Conservation (phyloP, 495 filamentous ascomycete species). For the Sphaerosporella brunnea region DNA sequence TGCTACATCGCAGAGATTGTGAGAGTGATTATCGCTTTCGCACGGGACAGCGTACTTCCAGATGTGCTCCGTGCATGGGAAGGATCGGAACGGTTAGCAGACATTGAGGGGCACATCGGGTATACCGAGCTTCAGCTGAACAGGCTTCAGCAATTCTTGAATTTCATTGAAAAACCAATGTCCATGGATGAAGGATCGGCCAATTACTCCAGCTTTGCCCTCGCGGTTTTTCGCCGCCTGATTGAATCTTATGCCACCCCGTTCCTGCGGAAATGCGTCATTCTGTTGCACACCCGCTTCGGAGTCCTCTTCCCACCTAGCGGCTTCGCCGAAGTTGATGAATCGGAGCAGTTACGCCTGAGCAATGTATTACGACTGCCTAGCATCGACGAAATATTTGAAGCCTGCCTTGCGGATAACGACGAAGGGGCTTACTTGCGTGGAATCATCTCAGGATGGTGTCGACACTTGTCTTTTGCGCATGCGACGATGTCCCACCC, state of each 20-base stretch:
- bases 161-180: conserved; percentile 2
- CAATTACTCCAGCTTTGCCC: conserved; percentile 6
- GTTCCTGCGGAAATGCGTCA: conserved; percentile 69
- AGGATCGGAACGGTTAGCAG: conserved; percentile 5
- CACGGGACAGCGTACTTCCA: conserved; percentile 28
- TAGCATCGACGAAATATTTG: conserved; percentile 58
- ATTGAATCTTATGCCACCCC: conserved; percentile 67
- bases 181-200: neutral
- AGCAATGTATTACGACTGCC: conserved; percentile 58
- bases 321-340: conserved; percentile 43
- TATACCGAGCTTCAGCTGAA: conserved; percentile 19
- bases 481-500: conserved; percentile 49
- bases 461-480: conserved; percentile 33
- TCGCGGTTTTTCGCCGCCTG: conserved; percentile 33
- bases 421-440: conserved; percentile 26
- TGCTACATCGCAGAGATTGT: conserved; percentile 87
- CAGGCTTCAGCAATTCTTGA: conserved; percentile 9
- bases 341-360: conserved; percentile 66
- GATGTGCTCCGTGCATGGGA: conserved; percentile 27
- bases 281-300: conserved; percentile 73
- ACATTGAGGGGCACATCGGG: conserved; percentile 12
- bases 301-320: conserved; percentile 74
- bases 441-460: conserved; percentile 58
- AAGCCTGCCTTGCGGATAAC: conserved; percentile 11
- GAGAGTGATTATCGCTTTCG: conserved; percentile 46